Base-by-base conservation (phyloP, 2,329 filamentous ascomycete genomes). In the Colletotrichum eleusines region DNA sequence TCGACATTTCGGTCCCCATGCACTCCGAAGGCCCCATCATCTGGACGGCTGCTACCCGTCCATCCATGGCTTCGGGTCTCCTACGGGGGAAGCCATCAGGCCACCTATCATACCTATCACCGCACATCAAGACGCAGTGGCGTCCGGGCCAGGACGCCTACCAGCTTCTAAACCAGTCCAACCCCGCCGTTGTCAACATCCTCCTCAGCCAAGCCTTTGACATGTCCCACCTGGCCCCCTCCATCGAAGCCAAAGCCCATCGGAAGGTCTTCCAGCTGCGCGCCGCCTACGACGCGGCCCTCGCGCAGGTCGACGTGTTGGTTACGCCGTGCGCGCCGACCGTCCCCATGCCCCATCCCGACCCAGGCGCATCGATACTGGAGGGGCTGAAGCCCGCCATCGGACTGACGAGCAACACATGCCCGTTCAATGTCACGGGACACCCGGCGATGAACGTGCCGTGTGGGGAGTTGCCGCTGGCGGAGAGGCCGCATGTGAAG, bases 351-450 rank as follows among this genome's bases (percentile, higher is more conserved):
- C 81, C 77, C 5, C 82, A 85, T 74, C 81, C 81, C 8, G 76
- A 77, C 23, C 74, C 75, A 8, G 73, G 75, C 3, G 76, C 76
- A 55, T 75, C 73, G 38, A 77, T 83, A 3, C 77, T 78, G 71
- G 81, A 83, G 18, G 83, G 84, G 74, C 79, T 83, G 63, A 79
- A 80, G 59, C 78, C 81, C 7, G 81, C 82, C 2, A 80, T 87
- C 48, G 84, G 84, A 3, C 80, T 82, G 12, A 83, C 81, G 11
- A 77, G 80, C 68, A 86, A 84, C 64, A 83, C 84, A 0, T 80
- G 79, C 40, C 80, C 82, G 4, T 87, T 87, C 74, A 86, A 87
- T 76, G 75, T 83, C 5, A 86, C 84, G 1, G 85, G 85, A 0
- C 85, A 87, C 76, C 85, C 84, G 4, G 85, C 80, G 0, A 75